Base-by-base conservation (phyloP, 75 land plant genomes). In the Pinus albicaulis region DNA sequence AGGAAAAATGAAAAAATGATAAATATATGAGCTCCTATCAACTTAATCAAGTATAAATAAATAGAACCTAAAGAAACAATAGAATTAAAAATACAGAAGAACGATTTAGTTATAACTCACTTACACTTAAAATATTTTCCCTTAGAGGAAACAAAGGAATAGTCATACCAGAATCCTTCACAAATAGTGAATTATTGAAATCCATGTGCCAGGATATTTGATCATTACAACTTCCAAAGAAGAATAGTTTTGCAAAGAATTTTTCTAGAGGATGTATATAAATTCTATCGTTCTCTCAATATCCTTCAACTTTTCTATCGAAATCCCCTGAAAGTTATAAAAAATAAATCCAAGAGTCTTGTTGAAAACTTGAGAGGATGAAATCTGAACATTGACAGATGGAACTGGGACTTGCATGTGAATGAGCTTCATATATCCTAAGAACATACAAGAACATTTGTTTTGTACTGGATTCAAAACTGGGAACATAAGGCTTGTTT, bases 311-410 rank as follows among this genome's bases (percentile, higher is more conserved):
- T 65, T 81, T n/a, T 72, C 78, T 73, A 22, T 65, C 36, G 78
- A 52, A 62, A 86, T 24, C 63, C 74, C 56, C 56, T 68, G 74
- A 57, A 77, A 86, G 53, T 59, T 77, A 77, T 74, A 82, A 38
- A 83, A 86, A 26, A 86, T 77, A 81, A 82, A 86, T n/a, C 75
- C 74, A 13, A 85, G 58, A 71, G 80, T 73, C 65, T 75, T 82
- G 24, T 75, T 71, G 19, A 36, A 56, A 76, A 76, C 75, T 31
- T 80, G 76, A 28, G 76, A 13, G 19, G 76, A 59, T 41, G 85
- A 82, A 64, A 91, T 56, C 38, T 76, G 76, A 64, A 88, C 77
- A 20, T 80, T 76, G 34, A 91, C 57, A 31, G 88, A 88, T 25
- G 85, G 84, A 36, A 80, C 80, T 16, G 92, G 92, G 57, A 79